These are phyloP conservation scores for Microsporum ferrugineum DNA, from an alignment of 2,329 filamentous ascomycete species.

Conservation along the genomic window DNA sequence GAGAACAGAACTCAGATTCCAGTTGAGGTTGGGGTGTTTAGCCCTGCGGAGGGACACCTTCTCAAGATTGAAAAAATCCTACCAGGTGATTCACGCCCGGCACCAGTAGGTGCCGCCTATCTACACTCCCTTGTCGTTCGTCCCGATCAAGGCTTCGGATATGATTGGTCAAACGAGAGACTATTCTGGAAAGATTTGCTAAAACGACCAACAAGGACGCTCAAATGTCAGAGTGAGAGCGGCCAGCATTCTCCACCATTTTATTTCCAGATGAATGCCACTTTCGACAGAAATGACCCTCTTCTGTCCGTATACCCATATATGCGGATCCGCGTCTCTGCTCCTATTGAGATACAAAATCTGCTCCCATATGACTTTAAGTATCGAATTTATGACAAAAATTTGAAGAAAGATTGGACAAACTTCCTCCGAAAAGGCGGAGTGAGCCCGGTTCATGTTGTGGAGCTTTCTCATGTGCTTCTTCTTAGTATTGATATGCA, in stretches of 20 bases:
- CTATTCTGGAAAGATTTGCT: conserved; percentile 90
- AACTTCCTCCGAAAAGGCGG: conserved; percentile 96
- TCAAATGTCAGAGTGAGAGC: conserved; percentile 78
- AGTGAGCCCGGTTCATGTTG: conserved; percentile 91
- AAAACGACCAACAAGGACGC: conserved; percentile 69
- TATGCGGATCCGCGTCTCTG: conserved; percentile 85
- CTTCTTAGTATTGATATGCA: conserved; percentile 93
- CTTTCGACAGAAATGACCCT: conserved; percentile 72
- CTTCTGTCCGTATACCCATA: conserved; percentile 78
- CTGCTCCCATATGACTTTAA: conserved; percentile 96
- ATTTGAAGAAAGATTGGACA: conserved; percentile 96
- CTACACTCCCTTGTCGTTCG: conserved; percentile 79
- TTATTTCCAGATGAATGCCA: conserved; percentile 90
- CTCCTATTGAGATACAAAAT: conserved; percentile 89
- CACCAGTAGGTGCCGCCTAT: conserved; percentile 83
- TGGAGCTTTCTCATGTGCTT: conserved; percentile 86
- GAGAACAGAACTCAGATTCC: conserved; percentile 97
- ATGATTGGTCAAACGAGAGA: conserved; percentile 82
- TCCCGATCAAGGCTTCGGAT: conserved; percentile 92
- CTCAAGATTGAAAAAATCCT: conserved; percentile 97
- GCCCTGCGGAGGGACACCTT: conserved; percentile 72
- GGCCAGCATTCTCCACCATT: conserved; percentile 69
- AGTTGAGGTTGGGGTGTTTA: conserved; percentile 84
- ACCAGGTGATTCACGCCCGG: conserved; percentile 78
- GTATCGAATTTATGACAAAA: conserved; percentile 97